Conservation (phyloP, 495 filamentous ascomycete species). For the Neurospora sp. region DNA sequence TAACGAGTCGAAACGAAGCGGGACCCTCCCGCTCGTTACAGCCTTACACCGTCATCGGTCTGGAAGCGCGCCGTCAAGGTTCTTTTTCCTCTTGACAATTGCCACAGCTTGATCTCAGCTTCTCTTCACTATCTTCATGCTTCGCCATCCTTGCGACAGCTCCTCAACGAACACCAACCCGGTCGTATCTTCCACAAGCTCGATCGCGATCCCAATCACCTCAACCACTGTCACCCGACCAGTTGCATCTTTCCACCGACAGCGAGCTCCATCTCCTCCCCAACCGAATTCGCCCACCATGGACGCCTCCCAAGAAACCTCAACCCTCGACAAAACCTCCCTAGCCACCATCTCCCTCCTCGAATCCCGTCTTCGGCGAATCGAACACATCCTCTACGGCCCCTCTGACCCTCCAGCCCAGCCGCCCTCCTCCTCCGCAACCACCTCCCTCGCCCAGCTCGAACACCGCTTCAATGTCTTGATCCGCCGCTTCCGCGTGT, state of each 20-base stretch:
- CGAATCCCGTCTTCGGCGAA: constrained; percentile 59
- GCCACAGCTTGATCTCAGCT: neutral
- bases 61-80: neutral
- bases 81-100: neutral
- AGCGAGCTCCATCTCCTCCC: neutral
- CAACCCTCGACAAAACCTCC: constrained; percentile 38
- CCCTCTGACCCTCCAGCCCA: constrained; percentile 21
- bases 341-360: constrained; percentile 64
- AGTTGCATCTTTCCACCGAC: too few species aligned
- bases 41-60: neutral
- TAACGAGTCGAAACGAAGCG: neutral
- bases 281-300: neutral
- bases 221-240: too few species aligned
- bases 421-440: constrained; percentile 33
- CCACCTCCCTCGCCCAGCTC: constrained; percentile 50
- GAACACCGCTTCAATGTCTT: constrained; percentile 43
- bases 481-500: constrained; percentile 31
- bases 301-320: neutral
- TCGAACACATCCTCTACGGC: constrained; percentile 68
- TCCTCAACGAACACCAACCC: too few species aligned
- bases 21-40: neutral
- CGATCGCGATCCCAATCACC: too few species aligned
- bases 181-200: too few species aligned
- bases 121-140: neutral
- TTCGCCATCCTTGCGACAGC: neutral